Percentiles rank a stretch among this genome's conserved stretches.
Evolutionary conservation across 2,329 filamentous ascomycete species (phyloP).

Genomic region (Talaromyces piceae): DNA sequence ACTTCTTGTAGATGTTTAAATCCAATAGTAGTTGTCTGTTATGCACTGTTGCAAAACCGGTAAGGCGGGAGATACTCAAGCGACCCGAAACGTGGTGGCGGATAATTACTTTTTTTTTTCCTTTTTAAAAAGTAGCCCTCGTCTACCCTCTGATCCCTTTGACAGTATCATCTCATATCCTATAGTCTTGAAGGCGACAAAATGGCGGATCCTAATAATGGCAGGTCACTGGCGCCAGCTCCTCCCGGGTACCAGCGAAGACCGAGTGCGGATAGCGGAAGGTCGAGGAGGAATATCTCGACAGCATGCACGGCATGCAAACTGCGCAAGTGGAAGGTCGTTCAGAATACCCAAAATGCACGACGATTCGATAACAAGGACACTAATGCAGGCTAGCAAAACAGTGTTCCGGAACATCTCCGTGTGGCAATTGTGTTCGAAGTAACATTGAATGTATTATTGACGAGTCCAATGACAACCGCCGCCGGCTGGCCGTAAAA

Average conservation of each 20-base stretch:
- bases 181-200: background rate
- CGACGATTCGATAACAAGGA: background rate
- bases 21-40: background rate
- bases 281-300: slow-evolving; percentile 8
- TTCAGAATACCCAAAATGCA: background rate
- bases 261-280: slow-evolving; percentile 5
- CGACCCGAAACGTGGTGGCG: background rate
- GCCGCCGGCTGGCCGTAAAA: slow-evolving; percentile 18
- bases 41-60: background rate
- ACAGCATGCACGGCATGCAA: slow-evolving; percentile 10
- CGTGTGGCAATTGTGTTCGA: slow-evolving; percentile 18
- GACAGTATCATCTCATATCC: background rate
- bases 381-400: slow-evolving; percentile 20
- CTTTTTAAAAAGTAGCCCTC: background rate
- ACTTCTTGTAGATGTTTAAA: background rate
- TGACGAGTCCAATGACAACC: slow-evolving; percentile 17
- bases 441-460: slow-evolving; percentile 17
- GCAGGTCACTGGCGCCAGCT: slow-evolving; percentile 8
- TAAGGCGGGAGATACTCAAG: background rate
- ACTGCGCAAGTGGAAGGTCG: slow-evolving; percentile 10
- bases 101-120: no score
- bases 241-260: slow-evolving; percentile 11
- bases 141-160: background rate
- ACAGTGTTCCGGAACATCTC: slow-evolving; percentile 21
- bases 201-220: slow-evolving; percentile 8